Evolutionary conservation across 805 yeast genomes (phyloP).

Genomic region (Candida taoyuanica): DNA sequence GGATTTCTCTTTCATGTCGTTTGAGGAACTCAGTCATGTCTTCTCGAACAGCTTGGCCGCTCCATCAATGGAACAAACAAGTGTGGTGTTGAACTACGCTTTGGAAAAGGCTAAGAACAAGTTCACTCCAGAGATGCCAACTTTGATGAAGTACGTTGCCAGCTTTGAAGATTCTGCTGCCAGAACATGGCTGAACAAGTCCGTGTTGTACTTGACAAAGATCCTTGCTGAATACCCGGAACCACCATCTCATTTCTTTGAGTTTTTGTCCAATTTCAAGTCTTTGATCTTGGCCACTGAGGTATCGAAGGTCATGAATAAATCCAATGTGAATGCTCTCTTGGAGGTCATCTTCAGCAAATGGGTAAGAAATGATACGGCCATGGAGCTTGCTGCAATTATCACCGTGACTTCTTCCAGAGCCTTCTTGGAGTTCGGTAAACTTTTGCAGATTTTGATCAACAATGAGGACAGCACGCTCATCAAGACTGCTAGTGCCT

Average conservation of each 20-base stretch:
- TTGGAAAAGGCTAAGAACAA: constrained; percentile 27
- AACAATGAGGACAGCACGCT: constrained; percentile 45
- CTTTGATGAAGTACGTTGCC: constrained; percentile 19
- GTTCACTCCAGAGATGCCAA: constrained; percentile 28
- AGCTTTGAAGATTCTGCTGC: constrained; percentile 19
- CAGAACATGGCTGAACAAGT: constrained; percentile 51
- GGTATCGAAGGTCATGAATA: constrained; percentile 40
- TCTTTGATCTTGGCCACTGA: constrained; percentile 28
- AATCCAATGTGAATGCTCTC: constrained; percentile 52
- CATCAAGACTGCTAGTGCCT: constrained; percentile 22
- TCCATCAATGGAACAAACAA: constrained; percentile 23
- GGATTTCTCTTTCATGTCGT: constrained; percentile 31
- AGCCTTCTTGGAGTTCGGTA: constrained; percentile 39
- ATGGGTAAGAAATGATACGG: constrained; percentile 41
- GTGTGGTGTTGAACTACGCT: constrained; percentile 25
- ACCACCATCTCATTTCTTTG: constrained; percentile 26
- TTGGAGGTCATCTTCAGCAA: constrained; percentile 52
- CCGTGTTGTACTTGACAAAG: constrained; percentile 58
- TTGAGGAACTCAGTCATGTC: constrained; percentile 26
- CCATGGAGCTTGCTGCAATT: constrained; percentile 44
- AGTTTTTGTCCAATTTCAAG: constrained; percentile 32
- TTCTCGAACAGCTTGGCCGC: constrained; percentile 13
- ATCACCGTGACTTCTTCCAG: constrained; percentile 35
- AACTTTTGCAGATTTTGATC: constrained; percentile 58
- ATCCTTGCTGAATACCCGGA: constrained; percentile 48